A percentile compares a stretch with the other conserved stretches of the same genome.
phyloP scores from a whole-genome alignment of 805 yeast genomes.

The Candida ipomoeae region DNA sequence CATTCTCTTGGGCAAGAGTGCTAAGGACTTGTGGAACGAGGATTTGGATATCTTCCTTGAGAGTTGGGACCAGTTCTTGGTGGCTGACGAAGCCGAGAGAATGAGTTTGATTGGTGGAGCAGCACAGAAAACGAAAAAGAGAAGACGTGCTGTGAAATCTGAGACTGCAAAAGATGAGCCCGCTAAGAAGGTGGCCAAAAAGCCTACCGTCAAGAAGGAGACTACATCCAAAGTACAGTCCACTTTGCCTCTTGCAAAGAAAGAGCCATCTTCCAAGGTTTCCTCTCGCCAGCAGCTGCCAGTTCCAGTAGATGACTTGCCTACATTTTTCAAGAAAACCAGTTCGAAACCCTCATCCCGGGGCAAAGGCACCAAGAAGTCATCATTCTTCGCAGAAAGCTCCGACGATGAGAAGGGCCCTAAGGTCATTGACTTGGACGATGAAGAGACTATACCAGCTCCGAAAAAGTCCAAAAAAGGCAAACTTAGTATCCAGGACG shows the following conservation, averaged over 20 bases:
- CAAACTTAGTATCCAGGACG: conserved; percentile 12
- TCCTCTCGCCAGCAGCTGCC: not conserved
- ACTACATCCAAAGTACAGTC: conserved; percentile 7
- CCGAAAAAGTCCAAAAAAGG: conserved; percentile 5
- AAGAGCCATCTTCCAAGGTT: conserved; percentile 1
- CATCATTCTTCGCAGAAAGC: conserved; percentile 13
- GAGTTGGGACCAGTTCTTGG: conserved; percentile 65
- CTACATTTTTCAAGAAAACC: conserved; percentile 14
- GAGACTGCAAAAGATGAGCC: conserved; percentile 5
- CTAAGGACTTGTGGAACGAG: conserved; percentile 83
- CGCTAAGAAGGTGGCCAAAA: conserved; percentile 12
- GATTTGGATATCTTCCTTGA: conserved; percentile 74
- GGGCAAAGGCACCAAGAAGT: conserved; percentile 5
- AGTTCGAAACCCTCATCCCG: not conserved
- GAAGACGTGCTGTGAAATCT: conserved; percentile 22
- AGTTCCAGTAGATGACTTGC: conserved; percentile 12
- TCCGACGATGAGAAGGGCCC: conserved; percentile 14
- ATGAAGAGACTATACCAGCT: not conserved
- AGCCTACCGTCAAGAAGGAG: conserved; percentile 1
- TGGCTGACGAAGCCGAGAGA: conserved; percentile 59
- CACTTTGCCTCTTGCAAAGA: conserved; percentile 7
- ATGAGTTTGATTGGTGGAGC: conserved; percentile 42
- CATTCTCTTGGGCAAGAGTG: conserved; percentile 57
- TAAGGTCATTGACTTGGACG: conserved; percentile 7
- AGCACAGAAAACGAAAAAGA: conserved; percentile 37